phyloP scores from a whole-genome alignment of 441 rosid species.

The Pelargonium australe region DNA sequence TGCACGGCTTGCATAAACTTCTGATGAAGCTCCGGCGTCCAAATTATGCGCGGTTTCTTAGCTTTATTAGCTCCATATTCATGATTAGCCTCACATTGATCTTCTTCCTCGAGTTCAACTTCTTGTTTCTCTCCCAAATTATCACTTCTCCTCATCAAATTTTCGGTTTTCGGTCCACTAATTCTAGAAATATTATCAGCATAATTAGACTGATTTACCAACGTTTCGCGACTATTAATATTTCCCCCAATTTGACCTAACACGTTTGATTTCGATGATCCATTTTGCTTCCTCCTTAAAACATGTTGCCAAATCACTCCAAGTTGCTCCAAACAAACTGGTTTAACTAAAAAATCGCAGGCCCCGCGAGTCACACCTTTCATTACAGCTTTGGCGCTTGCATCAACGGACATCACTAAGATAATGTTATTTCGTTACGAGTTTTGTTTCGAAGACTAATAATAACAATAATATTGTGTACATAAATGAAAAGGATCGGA shows the following conservation, averaged over 20 bases:
- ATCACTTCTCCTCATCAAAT: constrained; percentile 9
- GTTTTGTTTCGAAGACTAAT: background rate
- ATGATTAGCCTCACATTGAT: background rate
- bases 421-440: too few relatives aligned
- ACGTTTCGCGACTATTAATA: background rate
- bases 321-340: constrained; percentile 22
- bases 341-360: constrained; percentile 31
- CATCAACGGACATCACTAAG: constrained; percentile 30
- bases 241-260: too few relatives aligned
- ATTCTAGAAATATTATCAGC: background rate
- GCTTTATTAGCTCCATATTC: background rate
- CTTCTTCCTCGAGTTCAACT: background rate
- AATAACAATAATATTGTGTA: too few relatives aligned
- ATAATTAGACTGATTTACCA: background rate
- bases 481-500: too few relatives aligned
- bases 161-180: background rate
- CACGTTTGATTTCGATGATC: too few relatives aligned
- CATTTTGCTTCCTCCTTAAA: constrained; percentile 19
- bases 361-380: constrained; percentile 28
- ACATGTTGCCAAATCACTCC: constrained; percentile 37
- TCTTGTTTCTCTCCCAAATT: too few relatives aligned
- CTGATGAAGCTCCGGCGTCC: constrained; percentile 31
- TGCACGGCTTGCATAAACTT: constrained; percentile 27
- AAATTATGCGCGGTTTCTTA: constrained; percentile 27
- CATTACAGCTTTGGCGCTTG: constrained; percentile 15